These are phyloP conservation scores for Penicillium brevicompactum DNA, from an alignment of 2,329 filamentous ascomycete species.

Conservation along the genomic window DNA sequence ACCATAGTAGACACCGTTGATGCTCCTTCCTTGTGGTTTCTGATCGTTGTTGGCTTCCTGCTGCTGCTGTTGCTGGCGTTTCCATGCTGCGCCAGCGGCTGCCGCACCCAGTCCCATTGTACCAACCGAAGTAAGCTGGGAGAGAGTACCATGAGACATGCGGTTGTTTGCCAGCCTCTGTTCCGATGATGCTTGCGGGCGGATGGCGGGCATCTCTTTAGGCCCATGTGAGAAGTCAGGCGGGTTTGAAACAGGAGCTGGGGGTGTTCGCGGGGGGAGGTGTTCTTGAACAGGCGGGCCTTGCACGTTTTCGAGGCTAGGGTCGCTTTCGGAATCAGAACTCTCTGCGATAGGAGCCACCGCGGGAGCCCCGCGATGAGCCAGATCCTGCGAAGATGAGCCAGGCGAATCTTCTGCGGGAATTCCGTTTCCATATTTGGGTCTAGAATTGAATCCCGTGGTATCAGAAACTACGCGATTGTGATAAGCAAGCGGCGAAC, in stretches of 20 bases:
- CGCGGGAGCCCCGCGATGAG: constrained; percentile 24
- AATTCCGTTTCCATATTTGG: constrained; percentile 13
- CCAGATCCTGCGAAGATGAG: constrained; percentile 41
- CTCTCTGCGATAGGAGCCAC: constrained; percentile 34
- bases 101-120: constrained; percentile 49
- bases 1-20: not conserved
- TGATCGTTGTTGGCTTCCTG: constrained; percentile 10
- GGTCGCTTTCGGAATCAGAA: constrained; percentile 46
- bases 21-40: constrained; percentile 1
- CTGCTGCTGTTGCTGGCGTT: constrained; percentile 29
- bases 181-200: constrained; percentile 74
- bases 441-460: constrained; percentile 23
- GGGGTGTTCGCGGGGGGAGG: constrained; percentile 58
- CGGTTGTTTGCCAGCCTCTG: constrained; percentile 79
- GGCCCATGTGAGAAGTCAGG: constrained; percentile 79
- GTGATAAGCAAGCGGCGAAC: constrained; percentile 26
- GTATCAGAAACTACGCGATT: constrained; percentile 37
- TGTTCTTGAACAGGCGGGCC: constrained; percentile 36
- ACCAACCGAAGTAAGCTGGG: constrained; percentile 74
- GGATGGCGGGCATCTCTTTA: constrained; percentile 67
- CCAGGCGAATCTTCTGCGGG: constrained; percentile 35
- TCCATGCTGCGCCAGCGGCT: constrained; percentile 39
- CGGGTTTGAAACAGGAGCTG: constrained; percentile 75
- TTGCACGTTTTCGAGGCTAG: constrained; percentile 19
- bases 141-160: constrained; percentile 78